Evolutionary conservation across 768 basidiomycete genomes (phyloP).

Genomic region (Asterophora parasitica): DNA sequence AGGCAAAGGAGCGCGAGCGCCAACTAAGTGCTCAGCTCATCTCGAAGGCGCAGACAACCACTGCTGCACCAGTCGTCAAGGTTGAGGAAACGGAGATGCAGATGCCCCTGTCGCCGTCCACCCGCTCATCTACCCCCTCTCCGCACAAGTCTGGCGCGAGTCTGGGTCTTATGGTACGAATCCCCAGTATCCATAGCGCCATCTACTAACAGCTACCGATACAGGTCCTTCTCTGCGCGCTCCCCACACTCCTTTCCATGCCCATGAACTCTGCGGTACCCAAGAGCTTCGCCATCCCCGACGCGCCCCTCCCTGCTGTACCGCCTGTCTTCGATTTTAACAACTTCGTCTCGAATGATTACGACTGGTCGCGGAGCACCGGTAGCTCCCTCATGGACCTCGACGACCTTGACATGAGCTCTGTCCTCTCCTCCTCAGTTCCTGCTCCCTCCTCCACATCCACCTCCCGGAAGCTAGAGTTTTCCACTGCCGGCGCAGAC

Average conservation of each 20-base stretch:
- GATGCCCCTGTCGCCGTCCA: conserved; percentile 41
- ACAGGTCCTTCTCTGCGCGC: conserved; percentile 74
- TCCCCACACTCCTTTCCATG: conserved; percentile 70
- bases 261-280: conserved; percentile 52
- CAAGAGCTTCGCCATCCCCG: conserved; percentile 52
- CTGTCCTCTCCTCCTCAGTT: conserved; percentile 24
- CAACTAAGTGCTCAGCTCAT: conserved; percentile 61
- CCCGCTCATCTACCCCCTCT: conserved; percentile 34
- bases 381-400: conserved; percentile 43
- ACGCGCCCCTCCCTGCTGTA: conserved; percentile 36
- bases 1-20: conserved; percentile 61
- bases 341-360: conserved; percentile 45
- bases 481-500: conserved; percentile 42
- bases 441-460: conserved; percentile 25
- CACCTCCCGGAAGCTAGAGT: conserved; percentile 48
- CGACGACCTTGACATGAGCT: conserved; percentile 34
- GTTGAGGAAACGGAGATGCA: conserved; percentile 60
- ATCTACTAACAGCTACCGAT: conserved; percentile 13
- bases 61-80: conserved; percentile 39
- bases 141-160: conserved; percentile 59
- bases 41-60: conserved; percentile 24
- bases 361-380: conserved; percentile 46
- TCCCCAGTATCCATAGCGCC: conserved; percentile 9
- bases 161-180: conserved; percentile 65
- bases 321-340: conserved; percentile 45